Evolutionary conservation across 2,329 filamentous ascomycete species (phyloP).

Genomic region (Fusarium azukiicola): DNA sequence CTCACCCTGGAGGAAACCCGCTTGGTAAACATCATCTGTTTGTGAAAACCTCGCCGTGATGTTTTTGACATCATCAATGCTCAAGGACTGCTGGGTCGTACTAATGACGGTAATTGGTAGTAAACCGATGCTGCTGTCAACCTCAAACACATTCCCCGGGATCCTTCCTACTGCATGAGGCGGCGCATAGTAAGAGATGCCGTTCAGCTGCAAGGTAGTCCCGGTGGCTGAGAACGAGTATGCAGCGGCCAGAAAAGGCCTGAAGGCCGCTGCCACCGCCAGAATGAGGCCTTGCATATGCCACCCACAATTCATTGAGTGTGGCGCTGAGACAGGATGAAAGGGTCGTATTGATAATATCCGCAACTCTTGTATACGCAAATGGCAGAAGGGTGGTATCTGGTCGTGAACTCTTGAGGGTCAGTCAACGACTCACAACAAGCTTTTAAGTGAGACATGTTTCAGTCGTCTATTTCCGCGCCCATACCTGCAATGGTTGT

Average conservation of each 20-base stretch:
- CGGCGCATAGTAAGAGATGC: background rate
- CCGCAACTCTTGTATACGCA: too few species aligned
- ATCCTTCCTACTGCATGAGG: background rate
- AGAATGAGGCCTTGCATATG: background rate
- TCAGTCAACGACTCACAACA: background rate
- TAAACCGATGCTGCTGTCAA: background rate
- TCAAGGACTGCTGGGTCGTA: background rate
- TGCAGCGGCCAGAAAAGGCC: background rate
- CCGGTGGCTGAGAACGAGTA: background rate
- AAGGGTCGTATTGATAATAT: background rate
- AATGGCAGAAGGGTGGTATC: too few species aligned
- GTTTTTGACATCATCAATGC: background rate
- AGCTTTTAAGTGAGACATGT: background rate
- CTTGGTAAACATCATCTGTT: background rate
- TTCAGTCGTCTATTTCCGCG: background rate
- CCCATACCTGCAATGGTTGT: background rate
- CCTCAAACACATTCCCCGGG: background rate
- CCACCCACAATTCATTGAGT: background rate
- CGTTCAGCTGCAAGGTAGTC: conserved; percentile 9
- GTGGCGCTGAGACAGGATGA: too few species aligned
- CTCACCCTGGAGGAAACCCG: background rate
- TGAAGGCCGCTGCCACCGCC: background rate
- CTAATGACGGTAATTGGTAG: background rate
- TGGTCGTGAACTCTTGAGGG: too few species aligned
- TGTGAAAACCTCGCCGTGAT: background rate